A percentile compares a stretch with the other conserved stretches of the same genome.
Evolutionary conservation across 2,329 filamentous ascomycete genomes (phyloP).

Genomic region (Diplodia intermedia): DNA sequence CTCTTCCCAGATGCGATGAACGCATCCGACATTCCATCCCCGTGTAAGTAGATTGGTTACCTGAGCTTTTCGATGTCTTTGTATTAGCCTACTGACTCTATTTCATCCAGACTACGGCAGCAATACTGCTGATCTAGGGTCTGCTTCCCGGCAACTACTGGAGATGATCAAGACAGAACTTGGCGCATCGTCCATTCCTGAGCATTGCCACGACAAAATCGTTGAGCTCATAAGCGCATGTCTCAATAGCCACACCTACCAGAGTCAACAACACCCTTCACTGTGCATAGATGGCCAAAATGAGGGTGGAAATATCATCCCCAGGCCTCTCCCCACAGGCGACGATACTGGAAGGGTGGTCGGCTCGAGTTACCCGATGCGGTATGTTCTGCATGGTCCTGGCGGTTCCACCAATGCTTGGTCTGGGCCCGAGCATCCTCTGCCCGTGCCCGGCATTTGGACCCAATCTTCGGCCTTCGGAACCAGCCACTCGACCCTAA

Average conservation of each 20-base stretch:
- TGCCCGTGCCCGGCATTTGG: neutral
- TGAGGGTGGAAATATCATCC: neutral
- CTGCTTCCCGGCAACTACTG: neutral
- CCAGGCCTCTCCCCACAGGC: neutral
- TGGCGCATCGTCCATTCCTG: neutral
- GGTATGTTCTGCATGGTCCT: neutral
- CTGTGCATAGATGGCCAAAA: neutral
- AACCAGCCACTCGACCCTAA: neutral
- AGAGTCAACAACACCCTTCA: neutral
- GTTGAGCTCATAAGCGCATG: neutral
- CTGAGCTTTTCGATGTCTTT: too few species aligned
- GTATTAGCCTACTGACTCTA: neutral
- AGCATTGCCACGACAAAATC: neutral
- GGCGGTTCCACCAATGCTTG: neutral
- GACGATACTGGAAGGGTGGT: neutral
- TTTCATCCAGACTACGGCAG: neutral
- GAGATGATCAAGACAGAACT: neutral
- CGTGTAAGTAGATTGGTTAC: neutral
- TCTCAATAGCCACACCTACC: neutral
- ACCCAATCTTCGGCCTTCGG: neutral
- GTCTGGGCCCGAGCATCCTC: neutral
- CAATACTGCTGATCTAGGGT: neutral
- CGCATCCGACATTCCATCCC: neutral
- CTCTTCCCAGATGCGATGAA: neutral
- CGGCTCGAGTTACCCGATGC: neutral